Evolutionary conservation across 371 early-diverging fungal genomes (phyloP).

Genomic region (Circinella minor): DNA sequence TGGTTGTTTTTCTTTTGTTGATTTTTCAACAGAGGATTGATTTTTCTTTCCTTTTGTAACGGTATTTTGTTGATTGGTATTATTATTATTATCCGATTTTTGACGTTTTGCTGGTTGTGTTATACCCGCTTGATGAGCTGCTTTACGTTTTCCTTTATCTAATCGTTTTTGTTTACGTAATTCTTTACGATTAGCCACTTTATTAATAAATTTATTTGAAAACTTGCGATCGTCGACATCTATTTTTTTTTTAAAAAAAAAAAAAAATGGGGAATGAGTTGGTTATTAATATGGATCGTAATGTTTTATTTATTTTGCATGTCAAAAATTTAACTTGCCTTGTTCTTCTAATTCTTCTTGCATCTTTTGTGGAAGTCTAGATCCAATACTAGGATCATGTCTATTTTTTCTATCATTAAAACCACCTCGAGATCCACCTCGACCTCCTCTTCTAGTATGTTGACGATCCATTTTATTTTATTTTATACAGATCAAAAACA

Average conservation of each 20-base stretch:
- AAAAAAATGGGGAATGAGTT: background rate
- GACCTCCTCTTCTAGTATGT: background rate
- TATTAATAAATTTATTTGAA: slow-evolving; percentile 33
- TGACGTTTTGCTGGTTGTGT: slow-evolving; percentile 33
- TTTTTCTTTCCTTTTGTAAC: too few species aligned
- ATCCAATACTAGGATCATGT: slow-evolving; percentile 31
- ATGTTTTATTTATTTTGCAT: too few species aligned
- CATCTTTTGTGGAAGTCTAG: slow-evolving; percentile 37
- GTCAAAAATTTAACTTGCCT: slow-evolving; percentile 22
- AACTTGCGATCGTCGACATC: slow-evolving; percentile 46
- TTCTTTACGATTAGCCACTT: slow-evolving; percentile 38
- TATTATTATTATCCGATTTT: slow-evolving; percentile 21
- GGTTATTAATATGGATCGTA: background rate
- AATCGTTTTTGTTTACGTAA: slow-evolving; percentile 45
- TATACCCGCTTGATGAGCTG: slow-evolving; percentile 23
- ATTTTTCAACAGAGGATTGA: background rate
- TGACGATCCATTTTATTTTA: slow-evolving; percentile 2
- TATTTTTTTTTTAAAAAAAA: background rate
- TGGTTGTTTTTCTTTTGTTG: slow-evolving; percentile 2
- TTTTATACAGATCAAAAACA: background rate
- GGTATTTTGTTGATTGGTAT: background rate
- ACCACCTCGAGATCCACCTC: slow-evolving; percentile 7
- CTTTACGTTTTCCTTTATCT: slow-evolving; percentile 46
- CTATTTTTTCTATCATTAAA: slow-evolving; percentile 1
- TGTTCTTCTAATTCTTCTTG: slow-evolving; percentile 41